Conservation (phyloP, 768 basidiomycete genomes). For the Tylopilus sp. region DNA sequence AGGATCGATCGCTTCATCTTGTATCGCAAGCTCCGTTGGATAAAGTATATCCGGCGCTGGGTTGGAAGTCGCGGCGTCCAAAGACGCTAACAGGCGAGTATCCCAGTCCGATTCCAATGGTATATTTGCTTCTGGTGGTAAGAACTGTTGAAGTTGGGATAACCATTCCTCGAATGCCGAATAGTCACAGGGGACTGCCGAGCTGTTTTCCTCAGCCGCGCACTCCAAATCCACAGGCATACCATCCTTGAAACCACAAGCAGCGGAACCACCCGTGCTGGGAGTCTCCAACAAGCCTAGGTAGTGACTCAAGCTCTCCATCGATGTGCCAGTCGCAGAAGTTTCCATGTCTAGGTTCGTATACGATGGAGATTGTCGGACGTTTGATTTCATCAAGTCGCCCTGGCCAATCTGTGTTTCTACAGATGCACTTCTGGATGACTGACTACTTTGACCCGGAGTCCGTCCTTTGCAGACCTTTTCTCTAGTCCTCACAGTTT, state of each 20-base stretch:
- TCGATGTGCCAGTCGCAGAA: neutral
- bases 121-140: conserved; percentile 21
- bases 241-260: conserved; percentile 5
- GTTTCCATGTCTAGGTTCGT: neutral
- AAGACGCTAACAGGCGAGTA: neutral
- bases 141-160: conserved; percentile 46
- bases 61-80: neutral
- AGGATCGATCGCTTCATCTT: conserved; percentile 33
- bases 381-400: neutral
- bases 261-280: neutral
- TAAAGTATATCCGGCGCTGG: neutral
- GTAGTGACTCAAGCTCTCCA: conserved; percentile 34
- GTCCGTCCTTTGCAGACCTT: conserved; percentile 15
- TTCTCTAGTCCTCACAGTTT: conserved; percentile 26
- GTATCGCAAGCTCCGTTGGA: neutral
- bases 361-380: neutral
- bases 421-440: conserved; percentile 28
- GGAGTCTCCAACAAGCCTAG: conserved; percentile 37
- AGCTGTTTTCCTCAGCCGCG: conserved; percentile 7
- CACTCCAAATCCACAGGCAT: conserved; percentile 7
- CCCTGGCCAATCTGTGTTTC: conserved; percentile 7
- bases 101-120: conserved; percentile 11
- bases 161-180: conserved; percentile 49
- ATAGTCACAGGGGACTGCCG: conserved; percentile 31
- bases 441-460: conserved; percentile 34